Percentiles rank a stretch among this genome's conserved stretches.
Evolutionary conservation across 2,329 filamentous ascomycete genomes (phyloP).

Genomic region (Conoideocrella luteorostrata): DNA sequence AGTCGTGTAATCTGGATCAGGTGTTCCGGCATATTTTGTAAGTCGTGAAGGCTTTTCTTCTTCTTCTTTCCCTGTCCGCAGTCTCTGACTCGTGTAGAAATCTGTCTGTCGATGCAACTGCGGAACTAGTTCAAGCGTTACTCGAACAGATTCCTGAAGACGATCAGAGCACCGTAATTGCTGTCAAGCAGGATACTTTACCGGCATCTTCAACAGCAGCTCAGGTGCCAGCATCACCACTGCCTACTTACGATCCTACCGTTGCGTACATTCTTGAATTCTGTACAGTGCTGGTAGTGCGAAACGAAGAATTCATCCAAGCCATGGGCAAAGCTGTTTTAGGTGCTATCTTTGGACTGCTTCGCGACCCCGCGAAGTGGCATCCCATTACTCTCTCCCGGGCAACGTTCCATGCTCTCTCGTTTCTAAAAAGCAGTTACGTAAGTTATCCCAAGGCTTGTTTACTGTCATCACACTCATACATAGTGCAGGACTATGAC

Average conservation of each 20-base stretch:
- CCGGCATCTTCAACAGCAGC: slow-evolving; percentile 55
- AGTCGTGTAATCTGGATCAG: slow-evolving; percentile 76
- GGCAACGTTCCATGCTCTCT: slow-evolving; percentile 79
- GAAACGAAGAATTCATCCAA: slow-evolving; percentile 66
- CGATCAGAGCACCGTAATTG: slow-evolving; percentile 68
- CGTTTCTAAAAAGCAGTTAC: slow-evolving; percentile 75
- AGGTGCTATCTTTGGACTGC: slow-evolving; percentile 70
- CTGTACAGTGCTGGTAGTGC: slow-evolving; percentile 72
- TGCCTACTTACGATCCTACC: slow-evolving; percentile 72
- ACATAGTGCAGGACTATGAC: slow-evolving; percentile 62
- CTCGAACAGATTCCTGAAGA: slow-evolving; percentile 84
- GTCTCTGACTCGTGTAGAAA: slow-evolving; percentile 21
- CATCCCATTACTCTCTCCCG: slow-evolving; percentile 81
- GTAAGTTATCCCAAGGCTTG: slow-evolving; percentile 43
- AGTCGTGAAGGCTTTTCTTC: slow-evolving; percentile 25
- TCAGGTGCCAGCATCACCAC: slow-evolving; percentile 19
- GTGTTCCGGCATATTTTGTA: slow-evolving; percentile 79
- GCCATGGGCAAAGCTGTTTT: slow-evolving; percentile 73
- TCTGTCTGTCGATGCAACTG: slow-evolving; percentile 26
- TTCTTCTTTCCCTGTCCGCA: not conserved
- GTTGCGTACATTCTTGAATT: slow-evolving; percentile 89
- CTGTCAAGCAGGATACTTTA: slow-evolving; percentile 79
- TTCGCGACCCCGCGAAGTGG: slow-evolving; percentile 71
- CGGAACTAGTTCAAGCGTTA: slow-evolving; percentile 56
- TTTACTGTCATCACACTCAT: slow-evolving; percentile 13